Conservation (phyloP, 108 stramenopile species). For the Discostella pseudostelligera region DNA sequence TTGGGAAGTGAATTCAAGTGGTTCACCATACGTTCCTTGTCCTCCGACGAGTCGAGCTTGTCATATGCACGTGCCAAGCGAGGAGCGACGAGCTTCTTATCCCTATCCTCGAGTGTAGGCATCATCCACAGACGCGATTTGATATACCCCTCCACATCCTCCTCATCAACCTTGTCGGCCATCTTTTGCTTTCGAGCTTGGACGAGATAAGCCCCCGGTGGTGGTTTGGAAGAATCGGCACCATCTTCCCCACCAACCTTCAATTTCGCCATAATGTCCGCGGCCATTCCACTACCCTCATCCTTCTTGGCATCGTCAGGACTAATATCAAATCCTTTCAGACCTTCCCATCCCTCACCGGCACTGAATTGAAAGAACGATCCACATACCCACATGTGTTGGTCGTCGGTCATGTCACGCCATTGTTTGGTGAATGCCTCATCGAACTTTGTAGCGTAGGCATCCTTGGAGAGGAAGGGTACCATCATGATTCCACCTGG, state of each 20-base stretch:
- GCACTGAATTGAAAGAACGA: constrained; percentile 92
- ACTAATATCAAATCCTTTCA: constrained; percentile 84
- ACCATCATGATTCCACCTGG: constrained; percentile 86
- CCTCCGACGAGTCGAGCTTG: constrained; percentile 32
- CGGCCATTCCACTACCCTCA: constrained; percentile 18
- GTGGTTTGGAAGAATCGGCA: constrained; percentile 8
- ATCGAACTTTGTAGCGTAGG: constrained; percentile 65
- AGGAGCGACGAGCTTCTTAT: constrained; percentile 80
- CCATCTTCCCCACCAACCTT: constrained; percentile 26
- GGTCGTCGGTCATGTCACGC: constrained; percentile 91
- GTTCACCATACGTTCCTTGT: constrained; percentile 44
- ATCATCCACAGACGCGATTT: constrained; percentile 81
- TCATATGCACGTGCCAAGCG: constrained; percentile 64
- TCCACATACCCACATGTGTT: constrained; percentile 96
- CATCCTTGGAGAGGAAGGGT: constrained; percentile 71
- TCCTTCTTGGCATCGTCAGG: constrained; percentile 71
- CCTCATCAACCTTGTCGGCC: constrained; percentile 65
- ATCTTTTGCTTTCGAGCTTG: constrained; percentile 68
- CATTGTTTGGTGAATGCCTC: constrained; percentile 88
- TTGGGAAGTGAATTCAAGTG: constrained; percentile 68
- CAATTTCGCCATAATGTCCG: constrained; percentile 31
- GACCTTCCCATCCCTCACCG: constrained; percentile 80
- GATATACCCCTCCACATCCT: constrained; percentile 68
- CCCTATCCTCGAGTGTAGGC: constrained; percentile 77
- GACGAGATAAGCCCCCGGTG: constrained; percentile 71